Evolutionary conservation across 441 rosid species (phyloP), one percentile per base, ranked within the genome.

Genomic region (Eruca vesicaria): DNA sequence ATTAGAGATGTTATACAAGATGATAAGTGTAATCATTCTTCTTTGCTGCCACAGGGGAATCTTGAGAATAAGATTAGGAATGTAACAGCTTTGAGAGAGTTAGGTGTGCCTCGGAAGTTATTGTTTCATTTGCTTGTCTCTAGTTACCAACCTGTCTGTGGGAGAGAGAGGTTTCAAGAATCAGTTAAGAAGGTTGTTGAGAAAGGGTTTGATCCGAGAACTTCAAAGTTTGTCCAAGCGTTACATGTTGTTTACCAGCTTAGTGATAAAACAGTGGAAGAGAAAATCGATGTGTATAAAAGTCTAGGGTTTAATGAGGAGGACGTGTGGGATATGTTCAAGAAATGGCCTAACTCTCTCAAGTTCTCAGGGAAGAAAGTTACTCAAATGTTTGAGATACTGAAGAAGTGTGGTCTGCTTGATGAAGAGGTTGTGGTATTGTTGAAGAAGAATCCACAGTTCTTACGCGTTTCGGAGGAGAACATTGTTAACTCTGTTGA

Each of bases 241-340:
- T 14, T 79, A 1, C 32, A 20, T 0, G 53, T 35, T 2, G 43
- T 79, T 31, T 45, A 66, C 69, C 29, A 52, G 7, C 1, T 9
- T 0, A 58, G 72, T 2, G 41, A 75, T 2, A 14, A 38, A 1
- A 56, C 69, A 2, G 75, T 73, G 11, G 35, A 81, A 52, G 68
- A 48, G 2, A 71, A 78, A 8, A 12, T 67, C 2, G 9, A 35
- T 15, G 48, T 66, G 7, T 83, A 18, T 4, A 41, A 12, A 62
- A 60, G 66, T 14, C 66, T 70, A 63, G 85, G 82, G 45, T 78
- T 82, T 26, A 63, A 68, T 21, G 72, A 68, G 14, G 62, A 15
- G 0, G 81, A 73, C 1, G 71, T 81, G 21, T 74, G 69, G 73
- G 26, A 63, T 35, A 64, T 84, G 9, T 80, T 82, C 66, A 71